Percentiles rank a stretch among this genome's conserved stretches.
Evolutionary conservation across 2,329 filamentous ascomycete species (phyloP).

Genomic region (Ophiocordyceps camponoti-leonardi): DNA sequence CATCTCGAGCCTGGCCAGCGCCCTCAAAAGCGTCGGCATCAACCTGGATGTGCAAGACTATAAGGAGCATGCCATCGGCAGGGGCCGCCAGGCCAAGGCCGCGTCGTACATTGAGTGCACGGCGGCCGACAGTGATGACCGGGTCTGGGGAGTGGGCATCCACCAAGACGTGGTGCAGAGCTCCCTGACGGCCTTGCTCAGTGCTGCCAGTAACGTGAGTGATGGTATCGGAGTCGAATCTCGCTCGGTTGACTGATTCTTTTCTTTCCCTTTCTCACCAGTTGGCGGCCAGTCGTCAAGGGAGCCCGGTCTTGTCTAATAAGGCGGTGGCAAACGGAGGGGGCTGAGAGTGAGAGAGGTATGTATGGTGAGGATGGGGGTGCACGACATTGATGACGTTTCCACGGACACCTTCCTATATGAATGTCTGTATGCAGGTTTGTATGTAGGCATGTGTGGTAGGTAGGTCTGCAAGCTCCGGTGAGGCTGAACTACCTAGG

Average conservation of each 20-base stretch:
- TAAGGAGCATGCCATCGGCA: constrained; percentile 86
- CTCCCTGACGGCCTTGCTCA: constrained; percentile 69
- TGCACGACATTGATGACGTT: no score
- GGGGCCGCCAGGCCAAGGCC: constrained; percentile 71
- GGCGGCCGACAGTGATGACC: constrained; percentile 45
- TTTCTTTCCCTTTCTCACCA: neutral
- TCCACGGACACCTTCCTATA: no score
- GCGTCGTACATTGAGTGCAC: constrained; percentile 89
- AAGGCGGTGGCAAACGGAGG: neutral
- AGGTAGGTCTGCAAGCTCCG: no score
- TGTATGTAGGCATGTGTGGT: no score
- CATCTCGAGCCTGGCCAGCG: constrained; percentile 74
- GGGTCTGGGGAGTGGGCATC: constrained; percentile 65
- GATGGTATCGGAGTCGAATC: neutral
- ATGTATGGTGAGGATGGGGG: neutral
- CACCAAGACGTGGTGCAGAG: constrained; percentile 53
- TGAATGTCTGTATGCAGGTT: no score
- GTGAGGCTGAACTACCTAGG: neutral
- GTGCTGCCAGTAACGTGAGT: constrained; percentile 72
- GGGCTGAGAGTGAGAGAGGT: neutral
- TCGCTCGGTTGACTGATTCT: constrained; percentile 1
- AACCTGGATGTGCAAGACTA: constrained; percentile 87
- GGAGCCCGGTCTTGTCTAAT: constrained; percentile 32
- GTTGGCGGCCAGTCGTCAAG: constrained; percentile 53
- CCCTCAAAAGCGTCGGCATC: constrained; percentile 61